Evolutionary conservation across 495 filamentous ascomycete species (phyloP), one percentile per base, ranked within the genome.

Genomic region (Xylaria cubensis): DNA sequence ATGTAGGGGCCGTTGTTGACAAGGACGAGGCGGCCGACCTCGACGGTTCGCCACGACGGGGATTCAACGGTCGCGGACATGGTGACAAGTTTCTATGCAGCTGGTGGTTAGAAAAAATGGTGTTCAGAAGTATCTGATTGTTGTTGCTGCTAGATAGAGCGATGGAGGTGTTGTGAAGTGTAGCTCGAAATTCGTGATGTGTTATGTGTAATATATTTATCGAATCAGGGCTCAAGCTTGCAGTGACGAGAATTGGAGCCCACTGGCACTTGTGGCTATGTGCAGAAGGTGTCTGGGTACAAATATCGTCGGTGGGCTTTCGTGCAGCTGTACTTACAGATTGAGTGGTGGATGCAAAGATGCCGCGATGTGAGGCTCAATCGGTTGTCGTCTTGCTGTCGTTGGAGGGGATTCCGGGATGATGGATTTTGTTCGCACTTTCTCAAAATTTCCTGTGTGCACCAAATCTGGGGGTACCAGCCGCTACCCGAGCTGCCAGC

Each of bases 1-100:
- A 83, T 87, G 88, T 90, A 93, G 74, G 90, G 92, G 74, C 81
- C 79, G 75, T 91, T 91, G 78, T 90, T 89, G 86, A 97, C 89
- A 80, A 97, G 90, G 75, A 96, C 92, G 79, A 97, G 88, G 80
- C 97, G 94, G 88, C 97, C 97, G 86, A 98, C 93, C 89, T 99
- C 94, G 81, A 99, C 93, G 80, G 92, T 88, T 84, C 93, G 94
- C 93, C 92, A 97, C 79, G 88, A 84, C 81, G 90, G 90, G 80
- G 92, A 86, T 82, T 87, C 90, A 84, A 96, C 89, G 74, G 91
- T 86, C 75, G 82, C 81, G 79, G 84, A 84, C 85, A 87, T 87
- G 80, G 74, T 84, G 81, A 80, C 77, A 73, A 68, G 67, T 48
- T 74, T 71, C 75, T 81, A 59, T 44, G 42, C 62, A 63, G 21